Base-by-base conservation (phyloP, 768 basidiomycete species). In the Dentipellis fragilis region DNA sequence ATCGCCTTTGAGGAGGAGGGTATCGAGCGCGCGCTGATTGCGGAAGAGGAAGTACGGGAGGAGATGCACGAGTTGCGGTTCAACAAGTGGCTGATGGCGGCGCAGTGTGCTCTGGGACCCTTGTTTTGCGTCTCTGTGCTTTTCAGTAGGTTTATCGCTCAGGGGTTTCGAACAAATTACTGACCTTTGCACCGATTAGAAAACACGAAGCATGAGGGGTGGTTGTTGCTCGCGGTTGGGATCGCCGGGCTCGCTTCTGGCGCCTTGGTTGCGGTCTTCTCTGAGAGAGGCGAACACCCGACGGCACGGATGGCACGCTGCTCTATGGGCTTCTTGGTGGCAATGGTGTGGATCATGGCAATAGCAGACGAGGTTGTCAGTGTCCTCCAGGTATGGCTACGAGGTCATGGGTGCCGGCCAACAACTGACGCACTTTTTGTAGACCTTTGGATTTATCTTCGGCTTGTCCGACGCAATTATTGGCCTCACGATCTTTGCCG, bases 331-430 rank as follows among this genome's bases (percentile, higher is more conserved):
- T 99, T 99, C 71, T 67, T 85, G 19, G 86, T 95, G 23, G 78
- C 93, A 2, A 81, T 97, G 58, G 84, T 97, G 8, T 99, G 96
- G 95, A 97, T 99, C 63, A 94, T 97, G 83, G 93, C 89, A 6
- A 93, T 98, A 49, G 93, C 94, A 1, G 93, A 96, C 66, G 94
- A 97, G 67, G 93, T 95, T 2, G 93, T 98, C 34, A 80, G 87
- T 49, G 85, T 97, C 10, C 77, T 98, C 10, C 84, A 87, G 74
- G 94, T 94, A 47, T 56, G 60, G 19, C 9, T 37, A 17, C 19
- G 10, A 35, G 34, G 21, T 48, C 40, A 19, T 34, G 17, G 39
- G 14, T 22, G n/a, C 6, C 46, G 21, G 14, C 17, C 39, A 45
- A 23, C 34, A 34, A 8, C 45, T 59, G 17, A 49, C 37, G 35